Percentiles rank a stretch among this genome's conserved stretches.
Evolutionary conservation across 805 yeast species (phyloP).

Genomic region (Nakazawaea wyomingensis): DNA sequence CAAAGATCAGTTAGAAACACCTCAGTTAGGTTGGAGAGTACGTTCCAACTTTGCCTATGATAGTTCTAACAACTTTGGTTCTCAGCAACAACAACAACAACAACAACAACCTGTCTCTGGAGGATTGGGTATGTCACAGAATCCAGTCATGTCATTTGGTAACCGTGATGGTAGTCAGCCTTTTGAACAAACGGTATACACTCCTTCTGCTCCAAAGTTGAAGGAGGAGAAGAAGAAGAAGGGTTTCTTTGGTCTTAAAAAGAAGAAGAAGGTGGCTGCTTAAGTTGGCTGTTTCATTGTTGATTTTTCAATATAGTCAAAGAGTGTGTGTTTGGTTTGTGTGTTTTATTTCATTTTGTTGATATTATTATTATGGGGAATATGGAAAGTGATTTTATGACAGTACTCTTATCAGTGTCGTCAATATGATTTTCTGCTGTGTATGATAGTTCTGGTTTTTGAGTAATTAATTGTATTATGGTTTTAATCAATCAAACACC

Average conservation of each 20-base stretch:
- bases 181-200: slow-evolving; percentile 53
- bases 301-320: too few species aligned
- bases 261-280: slow-evolving; percentile 18
- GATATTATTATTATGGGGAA: not conserved
- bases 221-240: slow-evolving; percentile 66
- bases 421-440: too few species aligned
- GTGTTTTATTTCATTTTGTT: not conserved
- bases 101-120: slow-evolving; percentile 7
- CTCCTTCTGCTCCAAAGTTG: slow-evolving; percentile 43
- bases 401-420: too few species aligned
- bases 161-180: slow-evolving; percentile 21
- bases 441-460: too few species aligned
- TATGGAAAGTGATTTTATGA: too few species aligned
- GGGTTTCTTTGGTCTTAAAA: slow-evolving; percentile 71
- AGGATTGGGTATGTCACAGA: not conserved
- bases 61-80: slow-evolving; percentile 21
- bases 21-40: slow-evolving; percentile 77
- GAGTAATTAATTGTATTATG: too few species aligned
- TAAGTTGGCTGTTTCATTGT: too few species aligned
- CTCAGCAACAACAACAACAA: slow-evolving; percentile 2
- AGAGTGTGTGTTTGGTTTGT: not conserved
- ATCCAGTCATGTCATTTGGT: slow-evolving; percentile 12
- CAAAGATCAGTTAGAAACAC: slow-evolving; percentile 77
- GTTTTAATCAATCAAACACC: too few species aligned
- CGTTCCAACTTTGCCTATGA: slow-evolving; percentile 61